A percentile compares a stretch with the other conserved stretches of the same genome.
Conservation (phyloP, 352 stramenopile genomes). For the Pythium periplocum region DNA sequence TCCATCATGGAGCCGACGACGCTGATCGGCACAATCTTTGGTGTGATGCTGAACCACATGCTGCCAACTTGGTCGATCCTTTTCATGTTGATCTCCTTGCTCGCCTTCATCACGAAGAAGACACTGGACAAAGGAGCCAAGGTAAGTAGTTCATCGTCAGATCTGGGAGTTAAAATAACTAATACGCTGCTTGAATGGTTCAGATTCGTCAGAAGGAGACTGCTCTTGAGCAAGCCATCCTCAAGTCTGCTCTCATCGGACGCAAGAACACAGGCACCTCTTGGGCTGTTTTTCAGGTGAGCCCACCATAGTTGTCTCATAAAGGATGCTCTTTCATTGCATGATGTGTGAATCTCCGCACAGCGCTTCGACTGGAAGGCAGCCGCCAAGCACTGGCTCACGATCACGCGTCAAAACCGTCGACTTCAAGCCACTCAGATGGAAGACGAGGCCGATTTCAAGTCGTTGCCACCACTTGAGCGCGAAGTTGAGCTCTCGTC, state of each 20-base stretch:
- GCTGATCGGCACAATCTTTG: constrained; percentile 72
- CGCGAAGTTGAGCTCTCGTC: constrained; percentile 8
- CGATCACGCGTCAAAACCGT: constrained; percentile 55
- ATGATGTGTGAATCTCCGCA: too few relatives aligned
- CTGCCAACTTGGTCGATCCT: constrained; percentile 83
- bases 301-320: neutral
- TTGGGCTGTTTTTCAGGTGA: constrained; percentile 69
- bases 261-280: constrained; percentile 32
- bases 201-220: constrained; percentile 33
- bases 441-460: constrained; percentile 61
- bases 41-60: constrained; percentile 80
- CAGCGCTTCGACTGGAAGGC: constrained; percentile 63
- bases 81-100: constrained; percentile 63
- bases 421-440: constrained; percentile 29
- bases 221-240: constrained; percentile 24
- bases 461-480: constrained; percentile 38
- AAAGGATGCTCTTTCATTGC: too few relatives aligned
- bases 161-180: too few relatives aligned
- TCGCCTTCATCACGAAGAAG: constrained; percentile 75
- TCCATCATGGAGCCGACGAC: constrained; percentile 97
- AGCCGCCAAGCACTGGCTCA: constrained; percentile 58
- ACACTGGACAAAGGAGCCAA: constrained; percentile 64
- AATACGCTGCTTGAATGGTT: too few relatives aligned
- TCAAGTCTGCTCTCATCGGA: constrained; percentile 53
- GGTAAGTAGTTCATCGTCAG: constrained; percentile 25